These are phyloP conservation scores for Penicillium frequentans DNA, from an alignment of 2,329 filamentous ascomycete genomes.

Conservation along the genomic window DNA sequence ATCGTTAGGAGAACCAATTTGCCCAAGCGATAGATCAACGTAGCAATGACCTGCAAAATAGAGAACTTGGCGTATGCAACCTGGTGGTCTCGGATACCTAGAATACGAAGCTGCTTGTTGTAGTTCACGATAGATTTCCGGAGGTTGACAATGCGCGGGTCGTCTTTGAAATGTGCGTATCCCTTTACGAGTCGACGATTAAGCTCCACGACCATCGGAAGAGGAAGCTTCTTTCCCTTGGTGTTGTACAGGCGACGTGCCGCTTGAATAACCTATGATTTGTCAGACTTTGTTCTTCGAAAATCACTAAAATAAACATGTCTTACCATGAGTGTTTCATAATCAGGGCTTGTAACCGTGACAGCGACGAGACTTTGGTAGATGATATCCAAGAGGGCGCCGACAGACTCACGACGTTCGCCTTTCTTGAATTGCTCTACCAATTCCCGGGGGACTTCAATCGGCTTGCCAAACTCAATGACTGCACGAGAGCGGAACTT, in stretches of 20 bases:
- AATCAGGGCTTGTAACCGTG: slow-evolving; percentile 88
- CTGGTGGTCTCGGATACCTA: slow-evolving; percentile 91
- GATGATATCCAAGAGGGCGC: slow-evolving; percentile 78
- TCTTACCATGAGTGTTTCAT: slow-evolving; percentile 84
- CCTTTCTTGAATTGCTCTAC: slow-evolving; percentile 83
- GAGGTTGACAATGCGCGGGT: slow-evolving; percentile 75
- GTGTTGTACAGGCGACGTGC: slow-evolving; percentile 91
- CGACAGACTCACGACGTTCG: slow-evolving; percentile 82
- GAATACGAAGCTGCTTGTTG: slow-evolving; percentile 79
- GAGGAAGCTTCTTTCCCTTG: slow-evolving; percentile 86
- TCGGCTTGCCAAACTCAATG: slow-evolving; percentile 87
- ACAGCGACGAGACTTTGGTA: slow-evolving; percentile 83
- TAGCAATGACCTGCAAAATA: slow-evolving; percentile 70
- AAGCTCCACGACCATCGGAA: slow-evolving; percentile 90
- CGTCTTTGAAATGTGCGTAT: slow-evolving; percentile 89
- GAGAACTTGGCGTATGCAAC: slow-evolving; percentile 88
- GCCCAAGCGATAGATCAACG: slow-evolving; percentile 73
- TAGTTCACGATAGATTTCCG: slow-evolving; percentile 77
- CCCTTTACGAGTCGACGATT: slow-evolving; percentile 88
- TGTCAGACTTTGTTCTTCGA: slow-evolving; percentile 29
- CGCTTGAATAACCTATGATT: slow-evolving; percentile 74
- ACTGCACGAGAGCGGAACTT: slow-evolving; percentile 97
- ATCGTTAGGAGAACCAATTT: slow-evolving; percentile 77
- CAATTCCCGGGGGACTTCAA: slow-evolving; percentile 78
- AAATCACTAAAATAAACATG: not conserved